These are phyloP conservation scores for Phaeosphaeria sp. DNA, from an alignment of 2,329 filamentous ascomycete genomes.

Conservation along the genomic window DNA sequence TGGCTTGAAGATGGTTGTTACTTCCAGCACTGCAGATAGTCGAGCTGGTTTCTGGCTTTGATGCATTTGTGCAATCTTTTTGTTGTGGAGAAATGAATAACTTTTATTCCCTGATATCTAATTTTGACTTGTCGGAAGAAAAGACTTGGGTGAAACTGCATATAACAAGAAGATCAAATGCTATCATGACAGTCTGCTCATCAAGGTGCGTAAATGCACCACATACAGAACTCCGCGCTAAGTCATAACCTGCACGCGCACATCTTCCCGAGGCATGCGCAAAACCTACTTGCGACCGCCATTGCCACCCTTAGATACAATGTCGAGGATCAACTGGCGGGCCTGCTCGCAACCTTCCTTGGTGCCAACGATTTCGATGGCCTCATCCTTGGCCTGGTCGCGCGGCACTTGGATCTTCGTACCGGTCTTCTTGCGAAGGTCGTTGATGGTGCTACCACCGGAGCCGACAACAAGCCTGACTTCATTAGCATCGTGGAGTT, in stretches of 20 bases:
- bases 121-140: not conserved
- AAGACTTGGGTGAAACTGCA: not conserved
- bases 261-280: not conserved
- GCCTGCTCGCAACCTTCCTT: conserved; percentile 84
- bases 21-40: not conserved
- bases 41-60: not conserved
- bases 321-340: conserved; percentile 85
- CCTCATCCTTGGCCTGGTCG: conserved; percentile 75
- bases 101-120: conserved; percentile 3
- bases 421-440: conserved; percentile 88
- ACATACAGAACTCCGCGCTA: conserved; percentile 7
- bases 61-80: not conserved
- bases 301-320: conserved; percentile 60
- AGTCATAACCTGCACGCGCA: not conserved
- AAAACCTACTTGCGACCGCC: conserved; percentile 27
- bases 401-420: conserved; percentile 94
- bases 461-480: conserved; percentile 81
- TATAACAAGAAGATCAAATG: not conserved
- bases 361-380: conserved; percentile 86
- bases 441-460: conserved; percentile 88
- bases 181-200: not conserved
- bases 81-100: not conserved
- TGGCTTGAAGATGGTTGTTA: not conserved
- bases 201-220: not conserved
- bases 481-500: conserved; percentile 8